Conservation (phyloP, 2,329 filamentous ascomycete species). For the Penicillium sp. region DNA sequence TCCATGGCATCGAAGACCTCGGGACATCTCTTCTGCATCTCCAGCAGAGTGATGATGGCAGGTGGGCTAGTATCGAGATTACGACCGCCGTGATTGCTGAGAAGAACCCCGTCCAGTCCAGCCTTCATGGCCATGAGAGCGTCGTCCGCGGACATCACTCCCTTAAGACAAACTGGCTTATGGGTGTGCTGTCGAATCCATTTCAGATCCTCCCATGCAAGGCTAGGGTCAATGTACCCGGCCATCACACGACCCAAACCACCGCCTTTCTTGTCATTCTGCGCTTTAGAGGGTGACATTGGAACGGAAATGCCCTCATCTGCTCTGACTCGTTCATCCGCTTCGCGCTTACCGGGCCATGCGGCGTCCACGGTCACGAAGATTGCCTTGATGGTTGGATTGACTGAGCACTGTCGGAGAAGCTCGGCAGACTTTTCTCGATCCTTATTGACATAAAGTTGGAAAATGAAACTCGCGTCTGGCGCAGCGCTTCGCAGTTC, state of each 20-base stretch:
- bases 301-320: conserved; percentile 45
- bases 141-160: conserved; percentile 58
- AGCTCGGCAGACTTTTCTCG: conserved; percentile 50
- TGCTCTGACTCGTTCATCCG: conserved; percentile 55
- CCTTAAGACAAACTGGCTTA: conserved; percentile 58
- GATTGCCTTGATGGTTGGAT: conserved; percentile 46
- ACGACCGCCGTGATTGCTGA: conserved; percentile 61
- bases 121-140: conserved; percentile 51
- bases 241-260: conserved; percentile 55
- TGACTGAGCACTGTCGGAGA: conserved; percentile 43
- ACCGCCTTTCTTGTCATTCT: conserved; percentile 54
- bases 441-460: conserved; percentile 56
- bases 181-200: conserved; percentile 53
- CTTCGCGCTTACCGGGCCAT: conserved; percentile 56
- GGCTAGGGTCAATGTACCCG: conserved; percentile 52
- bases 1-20: conserved; percentile 53
- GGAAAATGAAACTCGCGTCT: conserved; percentile 51
- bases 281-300: conserved; percentile 46
- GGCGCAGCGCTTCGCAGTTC: conserved; percentile 52
- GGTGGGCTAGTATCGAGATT: conserved; percentile 54
- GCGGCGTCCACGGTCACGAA: conserved; percentile 59
- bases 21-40: conserved; percentile 52
- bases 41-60: conserved; percentile 53
- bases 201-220: conserved; percentile 55
- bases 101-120: conserved; percentile 55